phyloP scores from a whole-genome alignment of 495 filamentous ascomycete genomes.

The Talaromyces trachyspermus region DNA sequence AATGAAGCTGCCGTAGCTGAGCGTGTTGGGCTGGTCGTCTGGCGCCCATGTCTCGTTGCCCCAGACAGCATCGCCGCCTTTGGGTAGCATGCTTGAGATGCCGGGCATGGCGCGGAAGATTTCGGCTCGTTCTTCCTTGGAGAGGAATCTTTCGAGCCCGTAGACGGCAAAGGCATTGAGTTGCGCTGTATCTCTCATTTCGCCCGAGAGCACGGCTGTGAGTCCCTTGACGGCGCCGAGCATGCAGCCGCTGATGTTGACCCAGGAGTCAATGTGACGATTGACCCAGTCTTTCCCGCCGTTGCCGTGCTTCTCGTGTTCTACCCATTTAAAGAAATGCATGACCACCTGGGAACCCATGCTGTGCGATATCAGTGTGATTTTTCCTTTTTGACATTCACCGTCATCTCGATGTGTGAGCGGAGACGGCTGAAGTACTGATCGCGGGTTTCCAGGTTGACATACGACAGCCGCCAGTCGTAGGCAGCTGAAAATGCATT shows the following conservation, averaged over 20 bases:
- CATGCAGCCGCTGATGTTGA: slow-evolving; percentile 98
- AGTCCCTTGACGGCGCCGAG: slow-evolving; percentile 89
- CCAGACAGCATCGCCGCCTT: slow-evolving; percentile 91
- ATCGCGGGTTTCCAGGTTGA: slow-evolving; percentile 80
- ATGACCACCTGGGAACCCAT: slow-evolving; percentile 95
- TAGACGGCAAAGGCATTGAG: slow-evolving; percentile 97
- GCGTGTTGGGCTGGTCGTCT: slow-evolving; percentile 69
- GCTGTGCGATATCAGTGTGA: slow-evolving; percentile 83
- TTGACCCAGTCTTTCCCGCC: slow-evolving; percentile 90
- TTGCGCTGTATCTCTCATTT: slow-evolving; percentile 97
- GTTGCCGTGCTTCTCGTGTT: slow-evolving; percentile 66
- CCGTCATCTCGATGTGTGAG: slow-evolving; percentile 78
- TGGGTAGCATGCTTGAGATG: slow-evolving; percentile 93
- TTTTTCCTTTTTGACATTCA: slow-evolving; percentile 60
- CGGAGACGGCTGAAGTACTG: slow-evolving; percentile 89
- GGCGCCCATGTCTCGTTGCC: slow-evolving; percentile 85
- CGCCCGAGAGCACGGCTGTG: slow-evolving; percentile 84
- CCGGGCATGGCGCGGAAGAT: slow-evolving; percentile 97
- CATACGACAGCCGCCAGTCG: slow-evolving; percentile 94
- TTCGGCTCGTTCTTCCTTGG: slow-evolving; percentile 79
- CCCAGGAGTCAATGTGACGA: slow-evolving; percentile 82
- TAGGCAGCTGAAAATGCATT: slow-evolving; percentile 95
- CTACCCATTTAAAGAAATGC: slow-evolving; percentile 98
- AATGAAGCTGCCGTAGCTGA: slow-evolving; percentile 73
- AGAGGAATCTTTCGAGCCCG: slow-evolving; percentile 91